phyloP scores from a whole-genome alignment of 805 yeast species.

The Ogataea kodamae region DNA sequence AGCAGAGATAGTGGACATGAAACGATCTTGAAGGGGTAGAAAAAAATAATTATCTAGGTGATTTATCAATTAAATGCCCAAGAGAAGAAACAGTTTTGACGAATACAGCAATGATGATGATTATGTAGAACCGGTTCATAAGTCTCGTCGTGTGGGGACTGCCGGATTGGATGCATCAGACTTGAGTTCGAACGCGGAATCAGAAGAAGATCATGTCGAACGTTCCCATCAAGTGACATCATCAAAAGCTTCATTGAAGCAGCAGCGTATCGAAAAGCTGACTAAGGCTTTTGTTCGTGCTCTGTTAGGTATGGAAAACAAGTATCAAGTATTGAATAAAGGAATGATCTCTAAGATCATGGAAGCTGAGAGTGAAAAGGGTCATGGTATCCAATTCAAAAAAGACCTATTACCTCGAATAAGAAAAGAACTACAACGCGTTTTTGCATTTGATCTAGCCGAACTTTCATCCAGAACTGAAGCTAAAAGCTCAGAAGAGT shows the following conservation, averaged over 20 bases:
- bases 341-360: slow-evolving; percentile 25
- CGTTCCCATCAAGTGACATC: slow-evolving; percentile 3
- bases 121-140: slow-evolving; percentile 9
- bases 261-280: slow-evolving; percentile 21
- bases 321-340: slow-evolving; percentile 27
- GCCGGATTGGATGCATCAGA: slow-evolving; percentile 1
- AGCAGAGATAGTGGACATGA: slow-evolving; percentile 5
- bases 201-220: slow-evolving; percentile 6
- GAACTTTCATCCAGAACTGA: slow-evolving; percentile 19
- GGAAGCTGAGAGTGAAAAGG: slow-evolving; percentile 30
- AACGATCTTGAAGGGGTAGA: slow-evolving; percentile 1
- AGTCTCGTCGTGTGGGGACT: slow-evolving; percentile 1
- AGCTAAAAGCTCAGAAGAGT: slow-evolving; percentile 20
- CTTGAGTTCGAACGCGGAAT: slow-evolving; percentile 2
- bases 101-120: slow-evolving; percentile 10
- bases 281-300: slow-evolving; percentile 27
- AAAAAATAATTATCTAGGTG: too few relatives aligned
- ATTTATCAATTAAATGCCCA: too few relatives aligned
- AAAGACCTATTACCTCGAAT: slow-evolving; percentile 24
- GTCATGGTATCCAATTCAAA: slow-evolving; percentile 27
- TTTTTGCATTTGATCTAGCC: slow-evolving; percentile 27
- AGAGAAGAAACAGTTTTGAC: slow-evolving; percentile 7
- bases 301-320: slow-evolving; percentile 28
- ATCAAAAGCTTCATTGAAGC: slow-evolving; percentile 9
- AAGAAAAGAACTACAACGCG: slow-evolving; percentile 11